A percentile compares a stretch with the other conserved stretches of the same genome.
Conservation (phyloP, 768 basidiomycete species). For the Boletus barrowsii region DNA sequence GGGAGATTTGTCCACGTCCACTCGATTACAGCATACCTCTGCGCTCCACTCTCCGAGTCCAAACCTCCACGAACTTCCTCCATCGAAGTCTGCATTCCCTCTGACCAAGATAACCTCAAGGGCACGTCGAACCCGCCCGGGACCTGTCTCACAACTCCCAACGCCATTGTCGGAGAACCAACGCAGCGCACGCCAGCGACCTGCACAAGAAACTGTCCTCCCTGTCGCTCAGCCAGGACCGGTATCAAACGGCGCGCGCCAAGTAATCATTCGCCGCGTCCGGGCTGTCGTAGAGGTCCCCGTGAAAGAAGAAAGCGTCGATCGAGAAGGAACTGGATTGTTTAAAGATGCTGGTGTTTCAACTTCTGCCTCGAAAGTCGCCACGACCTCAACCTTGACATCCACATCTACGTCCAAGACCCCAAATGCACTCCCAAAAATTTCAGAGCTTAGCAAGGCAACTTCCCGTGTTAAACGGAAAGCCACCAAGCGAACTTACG, state of each 20-base stretch:
- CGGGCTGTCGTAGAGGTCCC: conserved; percentile 55
- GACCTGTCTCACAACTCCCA: conserved; percentile 22
- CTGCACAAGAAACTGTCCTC: conserved; percentile 2
- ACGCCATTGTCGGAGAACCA: conserved; percentile 33
- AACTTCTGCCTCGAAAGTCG: conserved; percentile 8
- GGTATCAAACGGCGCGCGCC: conserved; percentile 13
- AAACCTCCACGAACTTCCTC: conserved; percentile 30
- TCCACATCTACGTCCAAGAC: conserved; percentile 8
- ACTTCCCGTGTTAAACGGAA: conserved; percentile 21
- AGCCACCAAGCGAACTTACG: conserved; percentile 23
- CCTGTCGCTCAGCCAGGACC: conserved; percentile 4
- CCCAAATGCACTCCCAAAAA: conserved; percentile 7
- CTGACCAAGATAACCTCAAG: conserved; percentile 23
- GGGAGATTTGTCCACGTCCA: conserved; percentile 30
- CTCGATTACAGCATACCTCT: conserved; percentile 17
- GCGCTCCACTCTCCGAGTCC: conserved; percentile 20
- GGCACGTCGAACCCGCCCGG: conserved; percentile 9
- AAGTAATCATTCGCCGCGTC: conserved; percentile 56
- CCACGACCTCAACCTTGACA: conserved; percentile 14
- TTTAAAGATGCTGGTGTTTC: conserved; percentile 1
- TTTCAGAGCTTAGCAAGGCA: neutral
- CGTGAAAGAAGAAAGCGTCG: conserved; percentile 61
- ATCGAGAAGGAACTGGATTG: conserved; percentile 31
- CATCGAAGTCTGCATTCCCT: conserved; percentile 30
- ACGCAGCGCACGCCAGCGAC: conserved; percentile 22